phyloP scores from a whole-genome alignment of 2,329 filamentous ascomycete genomes.

The Trichoderma simmonsii region DNA sequence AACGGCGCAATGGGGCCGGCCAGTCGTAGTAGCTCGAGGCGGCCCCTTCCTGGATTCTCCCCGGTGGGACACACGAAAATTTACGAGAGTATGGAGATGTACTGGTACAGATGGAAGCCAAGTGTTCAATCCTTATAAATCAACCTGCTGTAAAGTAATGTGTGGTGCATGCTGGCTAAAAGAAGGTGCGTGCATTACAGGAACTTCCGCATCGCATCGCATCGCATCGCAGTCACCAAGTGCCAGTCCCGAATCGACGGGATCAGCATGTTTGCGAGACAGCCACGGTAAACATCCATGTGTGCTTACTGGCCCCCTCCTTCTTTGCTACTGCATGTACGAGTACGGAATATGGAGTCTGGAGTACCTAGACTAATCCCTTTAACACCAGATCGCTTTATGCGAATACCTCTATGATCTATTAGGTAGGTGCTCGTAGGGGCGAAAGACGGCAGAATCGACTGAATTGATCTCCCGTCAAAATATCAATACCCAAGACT shows the following conservation, averaged over 20 bases:
- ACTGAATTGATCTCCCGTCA: neutral
- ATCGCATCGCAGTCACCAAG: neutral
- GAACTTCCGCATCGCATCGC: neutral
- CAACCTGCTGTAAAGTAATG: neutral
- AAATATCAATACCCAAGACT: neutral
- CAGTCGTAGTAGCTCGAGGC: neutral
- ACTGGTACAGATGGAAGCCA: neutral
- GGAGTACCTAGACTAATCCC: neutral
- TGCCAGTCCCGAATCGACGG: slow-evolving; percentile 14
- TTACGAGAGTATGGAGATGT: neutral
- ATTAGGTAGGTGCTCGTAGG: neutral
- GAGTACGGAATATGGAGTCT: neutral
- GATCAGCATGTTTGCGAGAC: neutral
- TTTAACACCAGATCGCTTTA: neutral
- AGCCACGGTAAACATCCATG: neutral
- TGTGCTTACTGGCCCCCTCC: neutral
- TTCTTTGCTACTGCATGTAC: neutral
- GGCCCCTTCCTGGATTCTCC: neutral
- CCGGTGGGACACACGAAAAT: neutral
- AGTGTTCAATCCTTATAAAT: neutral
- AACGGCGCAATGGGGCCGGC: neutral
- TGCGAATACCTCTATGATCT: neutral
- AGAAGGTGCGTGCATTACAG: neutral
- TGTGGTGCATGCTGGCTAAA: neutral
- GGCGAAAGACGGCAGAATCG: neutral